These are phyloP conservation scores for Taxillus chinensis DNA, from an alignment of 164 flowering plant species.

Conservation along the genomic window DNA sequence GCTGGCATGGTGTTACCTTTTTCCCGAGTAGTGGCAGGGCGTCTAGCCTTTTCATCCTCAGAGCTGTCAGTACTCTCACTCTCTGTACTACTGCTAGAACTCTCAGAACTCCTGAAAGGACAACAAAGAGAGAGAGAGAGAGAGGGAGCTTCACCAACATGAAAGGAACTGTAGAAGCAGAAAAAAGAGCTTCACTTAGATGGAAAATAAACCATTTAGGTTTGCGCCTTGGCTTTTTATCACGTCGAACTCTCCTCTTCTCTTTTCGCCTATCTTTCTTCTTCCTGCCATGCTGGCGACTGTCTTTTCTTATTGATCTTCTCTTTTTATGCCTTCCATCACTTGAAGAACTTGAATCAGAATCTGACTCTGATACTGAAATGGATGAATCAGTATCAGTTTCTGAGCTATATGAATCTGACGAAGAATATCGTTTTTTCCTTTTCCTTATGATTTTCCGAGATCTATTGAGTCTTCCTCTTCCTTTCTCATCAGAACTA, in stretches of 20 bases:
- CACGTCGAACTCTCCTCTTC: constrained; percentile 21
- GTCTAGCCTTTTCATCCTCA: constrained; percentile 32
- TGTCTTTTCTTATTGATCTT: constrained; percentile 31
- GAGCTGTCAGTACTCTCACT: constrained; percentile 23
- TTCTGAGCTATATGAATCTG: constrained; percentile 55
- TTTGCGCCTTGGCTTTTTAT: constrained; percentile 29
- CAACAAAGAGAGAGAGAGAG: background rate
- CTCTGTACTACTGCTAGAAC: constrained; percentile 13
- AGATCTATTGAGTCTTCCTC: constrained; percentile 26
- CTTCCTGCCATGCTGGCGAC: constrained; percentile 19
- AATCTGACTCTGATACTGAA: constrained; percentile 7
- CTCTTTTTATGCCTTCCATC: constrained; percentile 43
- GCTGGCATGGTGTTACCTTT: constrained; percentile 11
- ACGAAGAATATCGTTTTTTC: constrained; percentile 49
- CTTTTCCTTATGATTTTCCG: constrained; percentile 33
- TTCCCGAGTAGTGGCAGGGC: constrained; percentile 18
- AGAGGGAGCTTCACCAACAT: background rate
- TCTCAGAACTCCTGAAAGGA: constrained; percentile 29
- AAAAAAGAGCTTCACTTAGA: background rate
- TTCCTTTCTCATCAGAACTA: constrained; percentile 29
- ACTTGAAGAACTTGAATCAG: constrained; percentile 50
- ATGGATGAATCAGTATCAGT: constrained; percentile 4
- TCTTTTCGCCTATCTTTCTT: constrained; percentile 22
- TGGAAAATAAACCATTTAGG: constrained; percentile 28
- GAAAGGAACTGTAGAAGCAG: background rate